Conservation (phyloP, 2,329 filamentous ascomycete genomes). For the Xylariales sp. region DNA sequence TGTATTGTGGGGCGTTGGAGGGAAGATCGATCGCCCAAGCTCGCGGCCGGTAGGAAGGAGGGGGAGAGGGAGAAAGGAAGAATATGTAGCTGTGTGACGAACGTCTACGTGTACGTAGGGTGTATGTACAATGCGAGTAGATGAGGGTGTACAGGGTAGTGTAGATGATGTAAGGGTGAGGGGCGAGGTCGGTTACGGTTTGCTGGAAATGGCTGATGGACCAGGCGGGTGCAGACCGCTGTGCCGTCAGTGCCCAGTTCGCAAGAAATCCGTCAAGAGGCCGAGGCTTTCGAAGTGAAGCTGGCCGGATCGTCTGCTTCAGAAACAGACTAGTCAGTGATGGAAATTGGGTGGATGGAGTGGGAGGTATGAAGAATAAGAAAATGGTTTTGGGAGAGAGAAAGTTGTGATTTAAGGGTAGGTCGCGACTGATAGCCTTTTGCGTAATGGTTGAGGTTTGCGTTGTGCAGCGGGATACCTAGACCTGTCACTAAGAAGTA, state of each 20-base stretch:
- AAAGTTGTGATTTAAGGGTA: constrained; percentile 28
- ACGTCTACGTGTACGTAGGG: constrained; percentile 12
- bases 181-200: constrained; percentile 34
- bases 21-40: constrained; percentile 23
- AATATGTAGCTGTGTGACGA: constrained; percentile 10
- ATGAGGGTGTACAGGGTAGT: constrained; percentile 17
- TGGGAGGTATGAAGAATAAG: constrained; percentile 15
- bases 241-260: constrained; percentile 42
- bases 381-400: constrained; percentile 30
- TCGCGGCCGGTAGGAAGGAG: constrained; percentile 30
- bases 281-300: constrained; percentile 11
- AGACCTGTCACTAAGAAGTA: constrained; percentile 21
- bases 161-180: constrained; percentile 28
- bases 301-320: constrained; percentile 12
- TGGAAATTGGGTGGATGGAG: constrained; percentile 14
- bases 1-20: constrained; percentile 36
- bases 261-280: constrained; percentile 26
- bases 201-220: constrained; percentile 43
- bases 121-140: constrained; percentile 4
- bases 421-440: constrained; percentile 36
- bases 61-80: constrained; percentile 13
- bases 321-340: constrained; percentile 11
- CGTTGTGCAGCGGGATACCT: constrained; percentile 26
- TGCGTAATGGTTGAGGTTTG: constrained; percentile 39
- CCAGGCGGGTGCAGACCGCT: constrained; percentile 50